Conservation (phyloP, 345 rosid genomes). For the Sapria himalayana region DNA sequence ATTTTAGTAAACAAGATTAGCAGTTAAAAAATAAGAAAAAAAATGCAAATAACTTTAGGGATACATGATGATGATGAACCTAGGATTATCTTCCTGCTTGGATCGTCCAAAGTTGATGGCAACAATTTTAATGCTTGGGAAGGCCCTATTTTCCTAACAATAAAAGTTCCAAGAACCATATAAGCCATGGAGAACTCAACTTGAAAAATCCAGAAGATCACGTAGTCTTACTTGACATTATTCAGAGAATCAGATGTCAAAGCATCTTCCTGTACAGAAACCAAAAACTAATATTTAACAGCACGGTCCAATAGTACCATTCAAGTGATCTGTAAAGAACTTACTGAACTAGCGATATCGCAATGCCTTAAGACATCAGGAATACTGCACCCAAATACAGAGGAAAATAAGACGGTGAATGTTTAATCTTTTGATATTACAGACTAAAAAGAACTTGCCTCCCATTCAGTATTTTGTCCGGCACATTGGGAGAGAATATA, state of each 20-base stretch:
- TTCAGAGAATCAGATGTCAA: constrained; percentile 29
- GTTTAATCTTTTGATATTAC: too few relatives aligned
- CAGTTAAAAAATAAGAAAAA: constrained; percentile 1
- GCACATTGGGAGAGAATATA: constrained; percentile 29
- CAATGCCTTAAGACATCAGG: constrained; percentile 37
- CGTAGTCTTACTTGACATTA: constrained; percentile 33
- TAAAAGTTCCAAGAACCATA: too few relatives aligned
- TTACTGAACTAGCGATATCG: constrained; percentile 29
- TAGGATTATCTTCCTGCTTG: constrained; percentile 43
- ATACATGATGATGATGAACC: constrained; percentile 60
- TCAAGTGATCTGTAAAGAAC: constrained; percentile 15
- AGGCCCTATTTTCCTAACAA: constrained; percentile 50
- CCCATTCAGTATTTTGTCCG: constrained; percentile 50
- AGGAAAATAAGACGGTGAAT: constrained; percentile 12
- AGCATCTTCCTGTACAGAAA: constrained; percentile 40
- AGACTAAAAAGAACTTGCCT: constrained; percentile 47
- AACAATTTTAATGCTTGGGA: constrained; percentile 51
- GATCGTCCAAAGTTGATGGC: constrained; percentile 56
- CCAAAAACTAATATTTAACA: too few relatives aligned
- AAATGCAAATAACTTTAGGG: constrained; percentile 17
- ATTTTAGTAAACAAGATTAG: too few relatives aligned
- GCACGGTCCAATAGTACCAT: too few relatives aligned
- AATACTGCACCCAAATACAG: constrained; percentile 34
- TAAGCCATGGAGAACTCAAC: too few relatives aligned
- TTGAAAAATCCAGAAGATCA: too few relatives aligned